These are phyloP conservation scores for Nadsonia fulvescens DNA, from an alignment of 805 yeast genomes.

Conservation along the genomic window DNA sequence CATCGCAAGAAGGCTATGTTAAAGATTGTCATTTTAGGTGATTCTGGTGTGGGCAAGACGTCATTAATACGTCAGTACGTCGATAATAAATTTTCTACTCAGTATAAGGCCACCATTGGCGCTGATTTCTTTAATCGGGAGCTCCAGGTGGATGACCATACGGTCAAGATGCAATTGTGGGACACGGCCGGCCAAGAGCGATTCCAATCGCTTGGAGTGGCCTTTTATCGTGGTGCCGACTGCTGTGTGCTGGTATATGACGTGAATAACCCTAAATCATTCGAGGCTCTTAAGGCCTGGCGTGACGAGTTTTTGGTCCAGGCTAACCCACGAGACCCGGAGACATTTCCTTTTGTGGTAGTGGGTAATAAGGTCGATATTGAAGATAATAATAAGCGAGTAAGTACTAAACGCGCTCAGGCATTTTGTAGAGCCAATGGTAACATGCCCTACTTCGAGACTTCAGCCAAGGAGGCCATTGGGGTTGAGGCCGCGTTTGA, in stretches of 20 bases:
- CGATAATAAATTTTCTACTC: constrained; percentile 83
- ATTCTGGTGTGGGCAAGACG: constrained; percentile 95
- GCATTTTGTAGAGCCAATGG: constrained; percentile 46
- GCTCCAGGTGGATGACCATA: constrained; percentile 64
- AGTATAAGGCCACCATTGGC: constrained; percentile 94
- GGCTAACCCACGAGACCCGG: constrained; percentile 85
- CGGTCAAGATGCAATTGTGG: constrained; percentile 72
- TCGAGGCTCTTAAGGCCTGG: constrained; percentile 81
- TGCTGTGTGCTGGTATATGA: constrained; percentile 94
- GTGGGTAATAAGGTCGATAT: constrained; percentile 91
- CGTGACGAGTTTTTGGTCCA: constrained; percentile 89
- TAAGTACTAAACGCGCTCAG: constrained; percentile 41
- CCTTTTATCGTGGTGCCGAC: constrained; percentile 94
- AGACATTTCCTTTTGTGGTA: constrained; percentile 86
- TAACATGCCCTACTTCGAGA: constrained; percentile 83
- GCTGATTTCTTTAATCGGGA: constrained; percentile 94
- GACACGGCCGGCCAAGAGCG: constrained; percentile 98
- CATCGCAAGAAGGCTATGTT: constrained; percentile 24
- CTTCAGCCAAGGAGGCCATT: constrained; percentile 93
- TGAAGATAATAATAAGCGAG: constrained; percentile 74
- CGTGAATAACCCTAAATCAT: constrained; percentile 85
- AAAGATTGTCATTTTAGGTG: constrained; percentile 82
- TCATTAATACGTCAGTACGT: constrained; percentile 95
- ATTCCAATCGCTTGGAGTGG: constrained; percentile 91
- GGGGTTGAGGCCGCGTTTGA: constrained; percentile 93